These are phyloP conservation scores for Beauveria rudraprayagi DNA, from an alignment of 2,329 filamentous ascomycete species.

Conservation along the genomic window DNA sequence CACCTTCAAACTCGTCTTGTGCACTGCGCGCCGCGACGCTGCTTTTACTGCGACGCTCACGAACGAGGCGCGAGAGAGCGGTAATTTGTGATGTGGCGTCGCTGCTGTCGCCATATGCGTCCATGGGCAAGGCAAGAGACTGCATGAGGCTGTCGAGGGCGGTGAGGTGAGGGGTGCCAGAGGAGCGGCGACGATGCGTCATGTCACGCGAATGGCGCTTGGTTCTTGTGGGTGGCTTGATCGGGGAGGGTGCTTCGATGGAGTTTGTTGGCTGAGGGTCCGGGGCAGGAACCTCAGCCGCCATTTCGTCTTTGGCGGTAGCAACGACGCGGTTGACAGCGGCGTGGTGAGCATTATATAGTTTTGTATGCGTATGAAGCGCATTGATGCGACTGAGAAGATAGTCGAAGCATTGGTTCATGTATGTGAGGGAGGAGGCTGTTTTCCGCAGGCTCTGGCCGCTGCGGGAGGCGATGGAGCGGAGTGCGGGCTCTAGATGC, in stretches of 20 bases:
- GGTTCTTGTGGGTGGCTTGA: slow-evolving; percentile 24
- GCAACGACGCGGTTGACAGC: slow-evolving; percentile 31
- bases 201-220: slow-evolving; percentile 11
- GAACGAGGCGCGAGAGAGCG: slow-evolving; percentile 27
- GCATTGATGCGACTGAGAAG: slow-evolving; percentile 39
- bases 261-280: not conserved
- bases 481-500: slow-evolving; percentile 52
- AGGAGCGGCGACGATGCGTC: slow-evolving; percentile 26
- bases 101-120: slow-evolving; percentile 22
- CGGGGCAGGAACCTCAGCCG: slow-evolving; percentile 18
- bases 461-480: slow-evolving; percentile 34
- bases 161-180: slow-evolving; percentile 27
- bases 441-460: slow-evolving; percentile 37
- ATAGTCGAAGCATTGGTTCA: slow-evolving; percentile 44
- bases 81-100: slow-evolving; percentile 19
- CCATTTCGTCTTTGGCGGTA: slow-evolving; percentile 37
- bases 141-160: slow-evolving; percentile 42
- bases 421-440: slow-evolving; percentile 41
- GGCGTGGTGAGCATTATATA: slow-evolving; percentile 37
- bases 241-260: slow-evolving; percentile 23
- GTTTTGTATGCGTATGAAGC: slow-evolving; percentile 34
- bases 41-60: slow-evolving; percentile 34
- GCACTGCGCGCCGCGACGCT: slow-evolving; percentile 35
- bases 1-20: slow-evolving; percentile 43
- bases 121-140: slow-evolving; percentile 36